Evolutionary conservation across 2,329 filamentous ascomycete species (phyloP).

Genomic region (Lecanicillium sp.): DNA sequence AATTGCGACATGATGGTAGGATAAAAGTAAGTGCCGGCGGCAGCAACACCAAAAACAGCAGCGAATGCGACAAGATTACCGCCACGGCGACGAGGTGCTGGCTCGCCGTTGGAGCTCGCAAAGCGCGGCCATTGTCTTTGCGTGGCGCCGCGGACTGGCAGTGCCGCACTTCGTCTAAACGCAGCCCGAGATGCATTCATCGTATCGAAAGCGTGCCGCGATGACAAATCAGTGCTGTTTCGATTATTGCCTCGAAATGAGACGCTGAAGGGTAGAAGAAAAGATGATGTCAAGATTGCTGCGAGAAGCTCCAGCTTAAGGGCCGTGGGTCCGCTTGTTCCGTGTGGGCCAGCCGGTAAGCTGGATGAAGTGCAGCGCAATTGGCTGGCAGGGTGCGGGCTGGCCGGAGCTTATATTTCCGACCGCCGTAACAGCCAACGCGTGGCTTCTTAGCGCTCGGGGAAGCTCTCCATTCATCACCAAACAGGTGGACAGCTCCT

Average conservation of each 20-base stretch:
- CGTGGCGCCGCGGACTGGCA: constrained; percentile 12
- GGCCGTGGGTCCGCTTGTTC: background rate
- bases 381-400: background rate
- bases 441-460: constrained; percentile 6
- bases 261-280: no score
- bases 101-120: constrained; percentile 15
- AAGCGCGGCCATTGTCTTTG: constrained; percentile 22
- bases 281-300: no score
- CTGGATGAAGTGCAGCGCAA: background rate
- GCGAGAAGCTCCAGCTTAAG: background rate
- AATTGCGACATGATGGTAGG: constrained; percentile 23
- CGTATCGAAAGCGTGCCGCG: background rate
- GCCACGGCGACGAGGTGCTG: constrained; percentile 14
- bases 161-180: background rate
- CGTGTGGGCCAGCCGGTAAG: background rate
- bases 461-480: constrained; percentile 9
- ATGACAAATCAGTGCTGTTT: constrained; percentile 8
- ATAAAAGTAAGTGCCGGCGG: constrained; percentile 30
- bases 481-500: constrained; percentile 6
- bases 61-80: constrained; percentile 22
- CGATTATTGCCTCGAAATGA: background rate
- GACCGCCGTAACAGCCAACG: background rate
- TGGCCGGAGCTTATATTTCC: constrained; percentile 4
- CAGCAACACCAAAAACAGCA: constrained; percentile 28
- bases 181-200: background rate